These are phyloP conservation scores for Dactylellina sp. DNA, from an alignment of 2,329 filamentous ascomycete species.

Conservation along the genomic window DNA sequence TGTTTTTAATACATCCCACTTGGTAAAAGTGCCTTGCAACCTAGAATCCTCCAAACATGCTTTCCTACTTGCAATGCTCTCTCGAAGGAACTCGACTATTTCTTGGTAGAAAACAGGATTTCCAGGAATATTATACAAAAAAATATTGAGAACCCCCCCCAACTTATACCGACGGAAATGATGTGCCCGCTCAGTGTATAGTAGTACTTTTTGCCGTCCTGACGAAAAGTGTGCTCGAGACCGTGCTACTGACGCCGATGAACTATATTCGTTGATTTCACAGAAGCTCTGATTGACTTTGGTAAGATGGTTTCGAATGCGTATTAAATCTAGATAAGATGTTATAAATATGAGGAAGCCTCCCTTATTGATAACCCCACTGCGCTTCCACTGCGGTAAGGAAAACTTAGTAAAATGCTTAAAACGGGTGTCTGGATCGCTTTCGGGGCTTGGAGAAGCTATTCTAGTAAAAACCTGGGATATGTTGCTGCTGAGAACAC, in stretches of 20 bases:
- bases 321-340: constrained; percentile 93
- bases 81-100: constrained; percentile 75
- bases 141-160: constrained; percentile 81
- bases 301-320: constrained; percentile 88
- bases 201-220: constrained; percentile 81
- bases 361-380: constrained; percentile 64
- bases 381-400: constrained; percentile 75
- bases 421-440: constrained; percentile 89
- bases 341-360: constrained; percentile 91
- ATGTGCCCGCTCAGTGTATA: constrained; percentile 96
- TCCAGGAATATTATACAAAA: constrained; percentile 91
- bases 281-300: constrained; percentile 72
- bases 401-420: constrained; percentile 88
- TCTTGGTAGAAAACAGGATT: constrained; percentile 86
- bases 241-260: constrained; percentile 80
- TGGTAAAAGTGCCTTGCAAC: constrained; percentile 77
- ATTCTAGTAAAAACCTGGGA: constrained; percentile 93
- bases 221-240: constrained; percentile 87
- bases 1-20: constrained; percentile 87
- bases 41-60: constrained; percentile 68
- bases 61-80: constrained; percentile 69
- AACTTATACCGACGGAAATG: constrained; percentile 92
- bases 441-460: constrained; percentile 75
- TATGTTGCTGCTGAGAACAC: constrained; percentile 75
- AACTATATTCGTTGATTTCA: constrained; percentile 87